Conservation (phyloP, 2,329 filamentous ascomycete species). For the Neopestalotiopsis rosae region DNA sequence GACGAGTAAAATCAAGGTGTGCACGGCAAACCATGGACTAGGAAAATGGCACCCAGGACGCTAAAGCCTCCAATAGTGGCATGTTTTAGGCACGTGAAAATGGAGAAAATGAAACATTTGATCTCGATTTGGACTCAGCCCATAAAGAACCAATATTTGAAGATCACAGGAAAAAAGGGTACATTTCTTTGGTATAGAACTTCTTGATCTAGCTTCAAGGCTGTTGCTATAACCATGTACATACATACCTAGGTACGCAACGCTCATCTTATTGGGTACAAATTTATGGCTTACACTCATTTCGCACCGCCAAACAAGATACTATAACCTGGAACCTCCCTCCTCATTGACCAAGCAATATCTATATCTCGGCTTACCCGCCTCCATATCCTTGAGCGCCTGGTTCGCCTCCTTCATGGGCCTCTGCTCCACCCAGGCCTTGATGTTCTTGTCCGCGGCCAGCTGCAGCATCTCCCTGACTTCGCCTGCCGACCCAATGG, state of each 20-base stretch:
- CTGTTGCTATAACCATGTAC: not conserved
- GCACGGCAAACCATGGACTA: too few species aligned
- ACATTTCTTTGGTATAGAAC: too few species aligned
- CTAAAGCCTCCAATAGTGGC: not conserved
- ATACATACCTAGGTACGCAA: not conserved
- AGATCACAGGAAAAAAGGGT: too few species aligned
- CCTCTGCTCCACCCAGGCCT: slow-evolving; percentile 44
- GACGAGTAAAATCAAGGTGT: too few species aligned
- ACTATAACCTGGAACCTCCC: slow-evolving; percentile 10
- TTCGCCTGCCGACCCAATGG: slow-evolving; percentile 49
- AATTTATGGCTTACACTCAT: not conserved
- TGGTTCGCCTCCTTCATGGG: slow-evolving; percentile 23
- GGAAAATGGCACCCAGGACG: not conserved
- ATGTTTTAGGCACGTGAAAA: too few species aligned
- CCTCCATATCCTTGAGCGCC: slow-evolving; percentile 18
- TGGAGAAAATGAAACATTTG: too few species aligned
- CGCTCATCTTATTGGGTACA: not conserved
- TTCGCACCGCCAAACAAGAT: not conserved
- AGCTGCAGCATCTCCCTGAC: slow-evolving; percentile 57
- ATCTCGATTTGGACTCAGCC: too few species aligned
- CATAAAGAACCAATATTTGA: too few species aligned
- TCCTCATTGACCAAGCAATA: slow-evolving; percentile 21
- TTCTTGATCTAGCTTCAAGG: too few species aligned
- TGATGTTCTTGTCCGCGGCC: slow-evolving; percentile 50
- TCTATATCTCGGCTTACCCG: slow-evolving; percentile 20